A percentile compares a stretch with the other conserved stretches of the same genome.
Conservation (phyloP, 2,329 filamentous ascomycete genomes). For the Endothia cerciana region DNA sequence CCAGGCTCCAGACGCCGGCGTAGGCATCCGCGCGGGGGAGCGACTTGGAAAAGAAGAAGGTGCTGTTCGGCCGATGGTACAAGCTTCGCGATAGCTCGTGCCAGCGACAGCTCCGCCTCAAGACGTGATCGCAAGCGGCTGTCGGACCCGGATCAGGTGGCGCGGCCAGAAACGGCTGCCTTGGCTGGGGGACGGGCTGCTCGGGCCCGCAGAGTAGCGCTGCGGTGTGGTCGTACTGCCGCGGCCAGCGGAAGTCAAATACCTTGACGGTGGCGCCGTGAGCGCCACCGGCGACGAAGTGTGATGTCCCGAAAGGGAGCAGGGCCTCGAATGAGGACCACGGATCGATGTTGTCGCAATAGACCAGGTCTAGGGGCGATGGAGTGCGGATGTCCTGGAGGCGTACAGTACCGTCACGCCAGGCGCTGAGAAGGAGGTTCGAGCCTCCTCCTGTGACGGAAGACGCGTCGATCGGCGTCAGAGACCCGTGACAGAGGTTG, state of each 20-base stretch:
- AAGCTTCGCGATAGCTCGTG: slow-evolving; percentile 48
- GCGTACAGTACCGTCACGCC: slow-evolving; percentile 54
- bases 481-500: slow-evolving; percentile 43
- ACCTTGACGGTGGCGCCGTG: slow-evolving; percentile 49
- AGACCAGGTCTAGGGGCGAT: slow-evolving; percentile 50
- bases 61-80: slow-evolving; percentile 54
- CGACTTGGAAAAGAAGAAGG: slow-evolving; percentile 47
- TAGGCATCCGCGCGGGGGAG: slow-evolving; percentile 30
- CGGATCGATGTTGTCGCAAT: slow-evolving; percentile 57
- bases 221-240: slow-evolving; percentile 52
- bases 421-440: slow-evolving; percentile 53
- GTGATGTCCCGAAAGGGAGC: slow-evolving; percentile 53
- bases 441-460: slow-evolving; percentile 39
- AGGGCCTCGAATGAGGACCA: slow-evolving; percentile 51
- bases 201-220: slow-evolving; percentile 49
- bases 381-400: slow-evolving; percentile 56
- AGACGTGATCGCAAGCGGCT: slow-evolving; percentile 41
- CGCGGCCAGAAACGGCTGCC: slow-evolving; percentile 37
- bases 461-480: slow-evolving; percentile 48
- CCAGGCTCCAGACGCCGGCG: slow-evolving; percentile 49
- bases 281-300: slow-evolving; percentile 55
- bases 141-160: slow-evolving; percentile 17
- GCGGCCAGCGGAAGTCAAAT: slow-evolving; percentile 59
- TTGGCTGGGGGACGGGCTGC: slow-evolving; percentile 42
- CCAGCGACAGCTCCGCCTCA: slow-evolving; percentile 48